Evolutionary conservation across 2,329 filamentous ascomycete genomes (phyloP), one percentile per base, ranked within the genome.

Genomic region (Lizonia empirigonia): DNA sequence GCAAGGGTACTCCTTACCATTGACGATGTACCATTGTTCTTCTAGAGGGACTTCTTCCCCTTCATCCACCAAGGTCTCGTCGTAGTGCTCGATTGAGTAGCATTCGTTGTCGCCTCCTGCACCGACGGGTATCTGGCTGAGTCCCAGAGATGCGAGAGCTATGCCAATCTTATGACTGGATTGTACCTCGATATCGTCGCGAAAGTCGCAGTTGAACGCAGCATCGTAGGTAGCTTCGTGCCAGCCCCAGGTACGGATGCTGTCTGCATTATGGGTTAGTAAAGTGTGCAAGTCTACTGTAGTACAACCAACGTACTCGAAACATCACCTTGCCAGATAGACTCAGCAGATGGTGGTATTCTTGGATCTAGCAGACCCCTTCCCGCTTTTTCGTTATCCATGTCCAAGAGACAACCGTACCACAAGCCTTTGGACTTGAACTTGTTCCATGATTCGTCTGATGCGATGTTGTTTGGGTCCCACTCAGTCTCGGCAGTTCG

Each of bases 211-310:
- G 19, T 44, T 19, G 4, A 36, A 5, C 2, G 39, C 35, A 5
- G 38, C 26, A 15, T 40, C 27, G 24, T 36, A 27, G 5, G 15
- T 6, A 2, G 27, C 10, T 9, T 58, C 37, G 10, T 32, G 15
- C 58, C 58, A 60, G 18, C 38, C 41, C 58, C 56, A 60, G 1
- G 33, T 56, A 4, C 9, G 24, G 12, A 60, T 33, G 2, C 56
- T 48, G 10, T 50, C 35, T 38, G 13, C 12, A 16, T 12, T 7
- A 16, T 19, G 12, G 1, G 19, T 40, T n/a, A 40, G 24, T 26
- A 24, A 4, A n/a, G 1, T 30, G 18, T 15, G 8, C 22, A 1
- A 4, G 15, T 8, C 16, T 30, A n/a, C 5, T 19, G 16, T 15
- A 16, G 1, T 20, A 15, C 15, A 4, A 13, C 9, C n/a, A 12